Base-by-base conservation (phyloP, 495 filamentous ascomycete species). In the Annulohypoxylon bovei region DNA sequence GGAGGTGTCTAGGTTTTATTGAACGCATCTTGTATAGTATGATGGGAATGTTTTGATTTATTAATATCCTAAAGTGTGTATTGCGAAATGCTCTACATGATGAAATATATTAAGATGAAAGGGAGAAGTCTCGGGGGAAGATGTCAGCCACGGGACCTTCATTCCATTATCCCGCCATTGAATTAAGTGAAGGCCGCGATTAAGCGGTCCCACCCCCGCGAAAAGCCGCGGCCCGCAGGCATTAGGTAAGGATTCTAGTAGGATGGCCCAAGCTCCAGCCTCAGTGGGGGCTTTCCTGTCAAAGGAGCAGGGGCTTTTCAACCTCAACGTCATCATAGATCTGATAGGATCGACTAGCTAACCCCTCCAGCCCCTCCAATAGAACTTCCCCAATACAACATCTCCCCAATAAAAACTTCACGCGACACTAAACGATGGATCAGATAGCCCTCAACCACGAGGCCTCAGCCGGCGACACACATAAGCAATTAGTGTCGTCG, bases 361-460 rank as follows among this genome's bases (percentile, higher is more conserved):
- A 59, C 52, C 52, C 53, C 58, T 62, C 65, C 58, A 68, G 20
- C 39, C 20, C 52, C 33, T 37, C 46, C 23, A 30, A 11, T 27
- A 50, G 18, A 46, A 35, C 32, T 35, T 42, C 39, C n/a, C 39
- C 39, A 50, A 50, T 23, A n/a, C 40, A 46, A 16, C 40, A 6
- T 20, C n/a, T 5, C n/a, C 2, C 40, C 12, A 52, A 28, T 35
- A 30, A 16, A 52, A 46, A 57, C 65, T 62, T 67, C 60, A 65
- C 37, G 54, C 55, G 70, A 60, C 63, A 18, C n/a, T n/a, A n/a
- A n/a, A 73, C 65, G 32, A 82, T 83, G 82, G 79, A 83, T 70
- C 79, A 82, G 59, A 81, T 84, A 72, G 88, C 90, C n/a, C 85
- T 93, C 58, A 91, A 88, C 50, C 89, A 92, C 79, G 90, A 92